These are phyloP conservation scores for Camelina hispida DNA, from an alignment of 345 rosid genomes.

Conservation along the genomic window DNA sequence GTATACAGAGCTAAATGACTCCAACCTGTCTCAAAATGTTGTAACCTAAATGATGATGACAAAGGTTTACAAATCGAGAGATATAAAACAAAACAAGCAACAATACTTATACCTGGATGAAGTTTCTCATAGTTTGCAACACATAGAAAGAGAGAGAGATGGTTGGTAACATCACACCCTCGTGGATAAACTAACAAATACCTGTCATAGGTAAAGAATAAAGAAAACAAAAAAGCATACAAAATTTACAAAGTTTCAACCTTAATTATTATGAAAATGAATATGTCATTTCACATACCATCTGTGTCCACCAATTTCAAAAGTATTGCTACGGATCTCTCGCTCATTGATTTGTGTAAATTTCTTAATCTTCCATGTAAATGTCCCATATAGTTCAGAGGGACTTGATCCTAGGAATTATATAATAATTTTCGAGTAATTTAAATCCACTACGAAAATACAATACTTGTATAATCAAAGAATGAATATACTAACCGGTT, in stretches of 20 bases:
- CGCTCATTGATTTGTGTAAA: background rate
- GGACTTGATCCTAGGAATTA: background rate
- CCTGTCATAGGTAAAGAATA: background rate
- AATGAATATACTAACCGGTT: background rate
- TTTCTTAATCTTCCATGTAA: conserved; percentile 4
- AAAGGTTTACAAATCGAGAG: background rate
- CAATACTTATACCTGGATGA: background rate
- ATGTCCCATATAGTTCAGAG: background rate
- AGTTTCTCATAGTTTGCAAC: background rate
- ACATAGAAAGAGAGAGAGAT: conserved; percentile 2
- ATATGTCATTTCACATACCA: background rate
- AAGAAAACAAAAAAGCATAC: background rate
- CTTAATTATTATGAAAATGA: background rate
- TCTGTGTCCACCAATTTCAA: conserved; percentile 1
- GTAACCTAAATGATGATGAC: background rate
- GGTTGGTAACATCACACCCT: background rate
- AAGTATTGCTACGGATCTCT: background rate
- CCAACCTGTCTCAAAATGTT: conserved; percentile 5
- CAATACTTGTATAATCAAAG: background rate
- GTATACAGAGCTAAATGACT: background rate
- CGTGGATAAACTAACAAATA: background rate
- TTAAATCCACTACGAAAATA: no score
- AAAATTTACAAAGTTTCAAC: background rate
- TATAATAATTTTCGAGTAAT: background rate
- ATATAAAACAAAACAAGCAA: background rate